phyloP scores from a whole-genome alignment of 2,329 filamentous ascomycete species.

The Erysiphe pulchra region DNA sequence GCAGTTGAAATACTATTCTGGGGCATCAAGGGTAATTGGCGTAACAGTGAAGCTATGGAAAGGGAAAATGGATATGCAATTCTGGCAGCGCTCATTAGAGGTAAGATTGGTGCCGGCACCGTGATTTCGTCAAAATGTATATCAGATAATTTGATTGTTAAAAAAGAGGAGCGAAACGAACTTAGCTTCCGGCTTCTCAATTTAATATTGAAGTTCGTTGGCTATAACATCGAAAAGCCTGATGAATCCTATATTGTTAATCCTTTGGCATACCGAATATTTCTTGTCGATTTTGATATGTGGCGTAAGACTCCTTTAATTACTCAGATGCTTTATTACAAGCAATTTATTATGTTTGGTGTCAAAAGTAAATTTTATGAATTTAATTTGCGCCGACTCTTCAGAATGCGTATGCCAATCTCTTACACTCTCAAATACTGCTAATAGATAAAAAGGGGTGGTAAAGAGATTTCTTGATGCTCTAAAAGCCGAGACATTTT shows the following conservation, averaged over 20 bases:
- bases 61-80: constrained; percentile 84
- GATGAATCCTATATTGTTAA: constrained; percentile 87
- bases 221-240: constrained; percentile 57
- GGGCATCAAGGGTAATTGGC: constrained; percentile 75
- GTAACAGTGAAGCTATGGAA: constrained; percentile 96
- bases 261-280: constrained; percentile 72
- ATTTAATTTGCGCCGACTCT: constrained; percentile 70
- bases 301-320: constrained; percentile 59
- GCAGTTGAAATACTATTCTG: constrained; percentile 66
- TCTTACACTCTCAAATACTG: constrained; percentile 2
- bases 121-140: constrained; percentile 13
- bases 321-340: constrained; percentile 75
- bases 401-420: constrained; percentile 54
- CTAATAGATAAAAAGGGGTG: constrained; percentile 31
- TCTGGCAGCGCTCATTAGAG: constrained; percentile 55
- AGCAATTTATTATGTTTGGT: constrained; percentile 71
- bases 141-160: constrained; percentile 16
- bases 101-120: constrained; percentile 40
- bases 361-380: constrained; percentile 75
- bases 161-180: constrained; percentile 26
- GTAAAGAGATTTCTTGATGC: constrained; percentile 77
- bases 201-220: constrained; percentile 62
- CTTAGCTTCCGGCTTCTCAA: constrained; percentile 40
- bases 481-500: constrained; percentile 61
- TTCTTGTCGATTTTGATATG: constrained; percentile 78